A percentile compares a stretch with the other conserved stretches of the same genome.
Conservation (phyloP, 2,329 filamentous ascomycete species). For the Monilinia vaccinii-corymbosi region DNA sequence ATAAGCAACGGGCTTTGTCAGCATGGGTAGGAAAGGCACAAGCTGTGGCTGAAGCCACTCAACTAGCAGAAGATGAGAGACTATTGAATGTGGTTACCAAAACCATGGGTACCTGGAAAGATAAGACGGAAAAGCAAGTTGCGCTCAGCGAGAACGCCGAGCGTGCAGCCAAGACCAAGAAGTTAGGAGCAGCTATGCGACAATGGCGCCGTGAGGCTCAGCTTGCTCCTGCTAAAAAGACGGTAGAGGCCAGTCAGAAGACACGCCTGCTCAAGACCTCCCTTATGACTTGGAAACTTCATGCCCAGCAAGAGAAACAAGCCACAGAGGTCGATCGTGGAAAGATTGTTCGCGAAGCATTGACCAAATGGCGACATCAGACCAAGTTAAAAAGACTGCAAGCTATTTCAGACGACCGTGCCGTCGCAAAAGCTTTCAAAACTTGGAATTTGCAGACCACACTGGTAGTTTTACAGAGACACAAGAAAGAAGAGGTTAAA, state of each 20-base stretch:
- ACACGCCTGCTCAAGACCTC: conserved; percentile 36
- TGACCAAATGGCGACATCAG: conserved; percentile 53
- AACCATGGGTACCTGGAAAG: conserved; percentile 21
- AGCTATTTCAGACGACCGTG: conserved; percentile 44
- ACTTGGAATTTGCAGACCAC: conserved; percentile 49
- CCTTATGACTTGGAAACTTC: conserved; percentile 42
- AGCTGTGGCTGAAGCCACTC: conserved; percentile 14
- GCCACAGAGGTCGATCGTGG: conserved; percentile 41
- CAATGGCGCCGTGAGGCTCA: conserved; percentile 24
- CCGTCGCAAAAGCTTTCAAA: conserved; percentile 47
- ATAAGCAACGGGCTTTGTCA: conserved; percentile 18
- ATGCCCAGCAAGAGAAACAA: conserved; percentile 34
- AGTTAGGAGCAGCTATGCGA: conserved; percentile 14
- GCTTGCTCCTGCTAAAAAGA: conserved; percentile 24
- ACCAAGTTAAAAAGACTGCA: conserved; percentile 44
- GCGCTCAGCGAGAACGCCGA: conserved; percentile 15
- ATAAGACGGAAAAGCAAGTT: conserved; percentile 10
- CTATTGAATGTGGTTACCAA: conserved; percentile 15
- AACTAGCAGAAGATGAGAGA: conserved; percentile 18
- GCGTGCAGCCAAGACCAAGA: conserved; percentile 8
- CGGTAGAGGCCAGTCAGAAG: conserved; percentile 37
- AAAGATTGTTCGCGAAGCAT: conserved; percentile 46
- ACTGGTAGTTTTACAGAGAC: conserved; percentile 26
- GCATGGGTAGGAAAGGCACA: conserved; percentile 20
- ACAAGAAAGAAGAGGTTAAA: conserved; percentile 33